Percentiles rank a stretch among this genome's conserved stretches.
These are phyloP conservation scores for Phialocephala sp. DNA, from an alignment of 2,329 filamentous ascomycete genomes.

Conservation along the genomic window DNA sequence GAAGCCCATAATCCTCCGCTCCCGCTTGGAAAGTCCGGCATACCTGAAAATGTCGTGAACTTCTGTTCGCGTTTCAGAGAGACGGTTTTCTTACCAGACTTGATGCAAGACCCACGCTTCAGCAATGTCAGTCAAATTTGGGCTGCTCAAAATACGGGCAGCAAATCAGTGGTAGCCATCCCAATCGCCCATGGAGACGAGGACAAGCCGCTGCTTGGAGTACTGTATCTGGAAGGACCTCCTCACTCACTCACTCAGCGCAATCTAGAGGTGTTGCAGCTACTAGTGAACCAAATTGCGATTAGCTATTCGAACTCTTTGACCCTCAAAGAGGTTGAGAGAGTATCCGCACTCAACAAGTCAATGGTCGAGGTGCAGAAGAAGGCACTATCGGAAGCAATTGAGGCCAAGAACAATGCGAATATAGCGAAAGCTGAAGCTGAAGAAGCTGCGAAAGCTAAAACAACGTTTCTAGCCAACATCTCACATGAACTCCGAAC, in stretches of 20 bases:
- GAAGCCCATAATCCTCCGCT: slow-evolving; percentile 68
- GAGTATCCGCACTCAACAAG: slow-evolving; percentile 76
- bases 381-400: slow-evolving; percentile 71
- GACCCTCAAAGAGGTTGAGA: slow-evolving; percentile 72
- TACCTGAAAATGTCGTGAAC: slow-evolving; percentile 77
- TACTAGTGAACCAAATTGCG: slow-evolving; percentile 78
- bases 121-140: slow-evolving; percentile 74
- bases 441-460: slow-evolving; percentile 81
- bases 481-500: slow-evolving; percentile 82
- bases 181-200: slow-evolving; percentile 70
- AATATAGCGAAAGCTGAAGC: slow-evolving; percentile 78
- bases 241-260: slow-evolving; percentile 80
- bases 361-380: slow-evolving; percentile 80
- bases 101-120: slow-evolving; percentile 77
- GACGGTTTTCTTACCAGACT: slow-evolving; percentile 73
- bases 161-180: slow-evolving; percentile 76
- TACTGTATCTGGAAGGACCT: slow-evolving; percentile 75
- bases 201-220: slow-evolving; percentile 70
- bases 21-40: slow-evolving; percentile 68
- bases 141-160: slow-evolving; percentile 68
- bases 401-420: slow-evolving; percentile 75
- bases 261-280: slow-evolving; percentile 67
- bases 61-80: slow-evolving; percentile 80
- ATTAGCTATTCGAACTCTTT: slow-evolving; percentile 72
- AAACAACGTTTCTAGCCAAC: slow-evolving; percentile 79